Evolutionary conservation across 2,329 filamentous ascomycete species (phyloP).

Genomic region (Diaporthe sp.): DNA sequence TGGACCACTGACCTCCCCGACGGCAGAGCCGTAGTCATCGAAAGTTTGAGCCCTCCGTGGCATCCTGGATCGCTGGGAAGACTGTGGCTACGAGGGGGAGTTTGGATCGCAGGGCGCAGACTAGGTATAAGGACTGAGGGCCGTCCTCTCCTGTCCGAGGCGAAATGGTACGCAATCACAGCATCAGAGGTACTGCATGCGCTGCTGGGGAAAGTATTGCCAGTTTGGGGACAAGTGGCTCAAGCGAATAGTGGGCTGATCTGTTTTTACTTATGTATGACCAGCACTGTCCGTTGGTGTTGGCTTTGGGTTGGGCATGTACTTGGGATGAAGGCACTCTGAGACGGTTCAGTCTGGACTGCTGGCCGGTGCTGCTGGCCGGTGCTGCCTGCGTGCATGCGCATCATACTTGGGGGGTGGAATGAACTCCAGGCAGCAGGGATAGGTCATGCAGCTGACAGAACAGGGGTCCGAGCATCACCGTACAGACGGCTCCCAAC

Average conservation of each 20-base stretch:
- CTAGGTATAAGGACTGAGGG: not conserved
- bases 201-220: not conserved
- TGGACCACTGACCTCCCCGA: conserved; percentile 43
- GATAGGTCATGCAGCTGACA: not conserved
- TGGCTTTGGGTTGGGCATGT: not conserved
- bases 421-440: conserved; percentile 10
- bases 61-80: conserved; percentile 12
- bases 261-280: not conserved
- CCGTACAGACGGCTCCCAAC: not conserved
- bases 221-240: not conserved
- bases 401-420: not conserved
- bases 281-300: not conserved
- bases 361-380: not conserved
- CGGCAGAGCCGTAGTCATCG: conserved; percentile 46
- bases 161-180: not conserved
- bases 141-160: not conserved
- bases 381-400: not conserved
- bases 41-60: conserved; percentile 43
- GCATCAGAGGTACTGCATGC: conserved; percentile 10
- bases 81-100: not conserved
- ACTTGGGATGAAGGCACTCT: conserved; percentile 15
- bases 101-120: not conserved
- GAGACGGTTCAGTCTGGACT: not conserved
- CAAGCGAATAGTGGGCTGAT: not conserved
- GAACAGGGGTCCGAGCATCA: not conserved